Conservation (phyloP, 306 rosid species). For the Vigna radiata region DNA sequence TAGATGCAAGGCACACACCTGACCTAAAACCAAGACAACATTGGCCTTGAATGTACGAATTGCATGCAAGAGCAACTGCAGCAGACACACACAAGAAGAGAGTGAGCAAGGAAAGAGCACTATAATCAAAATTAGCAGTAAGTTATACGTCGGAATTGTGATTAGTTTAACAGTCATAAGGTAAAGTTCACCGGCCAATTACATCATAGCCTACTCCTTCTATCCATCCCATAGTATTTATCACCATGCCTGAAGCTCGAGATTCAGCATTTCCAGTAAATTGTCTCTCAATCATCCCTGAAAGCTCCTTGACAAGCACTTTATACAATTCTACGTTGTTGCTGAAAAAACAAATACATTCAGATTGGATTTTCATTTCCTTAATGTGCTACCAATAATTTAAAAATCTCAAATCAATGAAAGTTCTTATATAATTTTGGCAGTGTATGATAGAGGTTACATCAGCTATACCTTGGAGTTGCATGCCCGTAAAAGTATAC, state of each 20-base stretch:
- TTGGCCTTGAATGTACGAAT: conserved; percentile 81
- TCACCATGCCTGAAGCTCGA: conserved; percentile 95
- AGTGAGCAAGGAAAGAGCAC: conserved; percentile 14
- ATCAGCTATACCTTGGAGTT: conserved; percentile 71
- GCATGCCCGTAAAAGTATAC: conserved; percentile 90
- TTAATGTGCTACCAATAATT: conserved; percentile 27
- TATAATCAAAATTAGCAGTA: conserved; percentile 33
- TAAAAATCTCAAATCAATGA: conserved; percentile 22
- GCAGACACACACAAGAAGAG: neutral
- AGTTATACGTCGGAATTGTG: neutral
- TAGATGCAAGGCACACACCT: conserved; percentile 57
- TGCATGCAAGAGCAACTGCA: conserved; percentile 95
- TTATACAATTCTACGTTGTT: conserved; percentile 86
- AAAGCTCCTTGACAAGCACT: conserved; percentile 90
- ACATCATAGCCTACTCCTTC: conserved; percentile 98
- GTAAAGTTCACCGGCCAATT: conserved; percentile 34
- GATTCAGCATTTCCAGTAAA: conserved; percentile 84
- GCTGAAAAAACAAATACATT: conserved; percentile 53
- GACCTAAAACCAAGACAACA: conserved; percentile 94
- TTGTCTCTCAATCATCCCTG: conserved; percentile 84
- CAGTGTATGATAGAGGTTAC: conserved; percentile 7
- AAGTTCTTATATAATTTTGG: neutral
- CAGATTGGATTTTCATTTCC: conserved; percentile 36
- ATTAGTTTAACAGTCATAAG: conserved; percentile 31
- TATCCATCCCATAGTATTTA: conserved; percentile 99